phyloP scores from a whole-genome alignment of 495 filamentous ascomycete genomes.

The Penicillium atrosanguineum region DNA sequence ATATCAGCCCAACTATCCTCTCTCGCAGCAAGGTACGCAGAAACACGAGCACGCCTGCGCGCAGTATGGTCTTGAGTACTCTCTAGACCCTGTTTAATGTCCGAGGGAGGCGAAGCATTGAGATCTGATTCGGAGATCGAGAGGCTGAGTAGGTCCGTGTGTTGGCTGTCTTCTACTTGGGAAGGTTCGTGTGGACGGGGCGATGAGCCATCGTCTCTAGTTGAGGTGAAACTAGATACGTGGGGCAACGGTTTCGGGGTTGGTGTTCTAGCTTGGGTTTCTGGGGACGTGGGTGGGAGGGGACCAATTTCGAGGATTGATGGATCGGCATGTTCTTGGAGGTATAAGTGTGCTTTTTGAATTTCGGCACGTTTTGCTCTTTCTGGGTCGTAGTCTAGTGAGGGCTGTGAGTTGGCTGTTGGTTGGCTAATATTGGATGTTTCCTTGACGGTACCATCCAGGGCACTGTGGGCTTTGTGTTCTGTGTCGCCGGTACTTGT shows the following conservation, averaged over 20 bases:
- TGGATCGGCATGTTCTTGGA: constrained; percentile 20
- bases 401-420: constrained; percentile 1
- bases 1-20: constrained; percentile 44
- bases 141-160: constrained; percentile 9
- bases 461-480: neutral
- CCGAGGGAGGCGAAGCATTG: constrained; percentile 6
- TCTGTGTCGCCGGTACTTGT: neutral
- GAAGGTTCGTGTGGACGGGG: neutral
- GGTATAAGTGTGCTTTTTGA: constrained; percentile 26
- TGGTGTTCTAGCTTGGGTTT: neutral
- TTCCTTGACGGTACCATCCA: neutral
- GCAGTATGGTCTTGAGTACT: neutral
- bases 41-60: constrained; percentile 5
- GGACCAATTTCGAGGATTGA: constrained; percentile 23
- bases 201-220: neutral
- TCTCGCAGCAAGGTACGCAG: constrained; percentile 40
- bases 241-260: neutral
- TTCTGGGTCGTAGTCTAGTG: constrained; percentile 2
- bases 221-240: neutral
- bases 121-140: constrained; percentile 22
- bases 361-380: constrained; percentile 25
- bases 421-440: neutral
- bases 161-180: constrained; percentile 13
- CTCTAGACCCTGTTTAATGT: neutral
- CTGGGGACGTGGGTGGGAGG: constrained; percentile 32